Evolutionary conservation across 2,329 filamentous ascomycete genomes (phyloP).

Genomic region (Claviceps digitariae): DNA sequence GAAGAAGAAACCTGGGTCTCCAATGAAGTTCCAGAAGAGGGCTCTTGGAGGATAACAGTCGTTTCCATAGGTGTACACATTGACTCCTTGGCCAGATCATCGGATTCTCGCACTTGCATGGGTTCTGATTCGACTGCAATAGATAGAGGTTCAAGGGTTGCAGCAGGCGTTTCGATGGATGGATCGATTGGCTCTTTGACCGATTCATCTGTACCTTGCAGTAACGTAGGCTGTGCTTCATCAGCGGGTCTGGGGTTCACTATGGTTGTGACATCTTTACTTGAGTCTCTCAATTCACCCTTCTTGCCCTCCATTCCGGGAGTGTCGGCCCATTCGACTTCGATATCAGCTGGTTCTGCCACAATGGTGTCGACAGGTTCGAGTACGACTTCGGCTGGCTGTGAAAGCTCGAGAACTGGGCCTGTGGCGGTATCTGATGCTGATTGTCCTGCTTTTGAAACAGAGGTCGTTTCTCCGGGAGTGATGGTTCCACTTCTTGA

Average conservation of each 20-base stretch:
- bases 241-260: background rate
- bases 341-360: background rate
- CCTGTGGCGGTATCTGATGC: background rate
- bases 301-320: background rate
- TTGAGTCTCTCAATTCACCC: background rate
- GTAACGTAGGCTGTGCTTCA: background rate
- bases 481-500: background rate
- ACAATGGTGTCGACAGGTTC: background rate
- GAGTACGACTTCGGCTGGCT: background rate
- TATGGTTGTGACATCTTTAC: background rate
- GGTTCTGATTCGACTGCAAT: background rate
- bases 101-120: background rate
- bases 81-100: background rate
- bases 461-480: background rate
- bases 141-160: background rate
- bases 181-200: background rate
- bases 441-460: background rate
- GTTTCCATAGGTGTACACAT: background rate
- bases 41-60: background rate
- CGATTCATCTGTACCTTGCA: background rate
- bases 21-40: background rate
- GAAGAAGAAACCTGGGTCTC: background rate
- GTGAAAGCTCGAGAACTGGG: background rate
- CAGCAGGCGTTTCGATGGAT: background rate
- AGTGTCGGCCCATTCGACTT: background rate